These are phyloP conservation scores for Lanmaoa pseudosensibilis DNA, from an alignment of 768 basidiomycete genomes.

Conservation along the genomic window DNA sequence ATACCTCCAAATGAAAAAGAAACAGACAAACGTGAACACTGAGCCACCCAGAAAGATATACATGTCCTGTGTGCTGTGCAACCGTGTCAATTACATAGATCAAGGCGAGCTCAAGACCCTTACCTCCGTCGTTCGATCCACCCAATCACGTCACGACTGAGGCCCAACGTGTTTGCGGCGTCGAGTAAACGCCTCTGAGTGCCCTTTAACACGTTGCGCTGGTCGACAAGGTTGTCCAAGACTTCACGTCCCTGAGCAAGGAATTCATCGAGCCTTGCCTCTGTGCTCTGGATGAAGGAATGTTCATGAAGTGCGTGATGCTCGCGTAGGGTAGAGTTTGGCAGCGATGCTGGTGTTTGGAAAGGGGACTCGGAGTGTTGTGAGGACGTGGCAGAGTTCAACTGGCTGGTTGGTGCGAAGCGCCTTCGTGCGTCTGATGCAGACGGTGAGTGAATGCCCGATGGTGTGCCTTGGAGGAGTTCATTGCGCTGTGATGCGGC, in stretches of 20 bases:
- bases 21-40: slow-evolving; percentile 86
- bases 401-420: slow-evolving; percentile 40
- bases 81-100: slow-evolving; percentile 9
- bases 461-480: slow-evolving; percentile 52
- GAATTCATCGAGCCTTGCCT: slow-evolving; percentile 83
- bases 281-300: slow-evolving; percentile 81
- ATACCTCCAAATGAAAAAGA: slow-evolving; percentile 91
- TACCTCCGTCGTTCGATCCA: slow-evolving; percentile 97
- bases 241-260: slow-evolving; percentile 90
- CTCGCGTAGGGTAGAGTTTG: slow-evolving; percentile 60
- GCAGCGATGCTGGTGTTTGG: slow-evolving; percentile 54
- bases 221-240: slow-evolving; percentile 88
- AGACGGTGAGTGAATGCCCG: slow-evolving; percentile 34
- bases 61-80: slow-evolving; percentile 84
- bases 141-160: slow-evolving; percentile 92
- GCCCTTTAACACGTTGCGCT: slow-evolving; percentile 92
- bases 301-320: slow-evolving; percentile 85
- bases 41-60: slow-evolving; percentile 90
- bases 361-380: slow-evolving; percentile 88
- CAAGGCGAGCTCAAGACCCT: slow-evolving; percentile 1
- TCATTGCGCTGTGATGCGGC: slow-evolving; percentile 61
- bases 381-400: slow-evolving; percentile 44
- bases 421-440: slow-evolving; percentile 62
- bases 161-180: slow-evolving; percentile 90
- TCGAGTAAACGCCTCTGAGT: slow-evolving; percentile 83